These are phyloP conservation scores for Ananas comosus DNA, from an alignment of 176 grass and related monocot genomes.

Conservation along the genomic window DNA sequence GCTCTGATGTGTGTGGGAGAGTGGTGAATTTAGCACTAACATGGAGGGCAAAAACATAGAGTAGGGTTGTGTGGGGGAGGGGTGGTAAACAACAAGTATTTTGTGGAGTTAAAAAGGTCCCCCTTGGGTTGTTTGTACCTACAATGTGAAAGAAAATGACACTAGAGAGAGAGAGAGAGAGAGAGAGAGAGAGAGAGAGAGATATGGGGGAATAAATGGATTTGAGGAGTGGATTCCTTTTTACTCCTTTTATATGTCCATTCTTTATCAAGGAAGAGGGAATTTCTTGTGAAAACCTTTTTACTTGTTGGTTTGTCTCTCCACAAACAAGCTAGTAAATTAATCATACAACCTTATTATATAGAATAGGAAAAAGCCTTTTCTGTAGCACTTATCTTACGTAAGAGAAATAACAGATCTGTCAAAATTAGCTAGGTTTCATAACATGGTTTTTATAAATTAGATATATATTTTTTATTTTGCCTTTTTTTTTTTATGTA, in stretches of 20 bases:
- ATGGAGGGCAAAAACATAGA: not conserved
- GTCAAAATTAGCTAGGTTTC: too few relatives aligned
- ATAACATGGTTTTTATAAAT: too few relatives aligned
- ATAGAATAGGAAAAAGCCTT: too few relatives aligned
- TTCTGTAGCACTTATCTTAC: too few relatives aligned
- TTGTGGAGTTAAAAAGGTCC: not conserved
- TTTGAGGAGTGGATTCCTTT: not conserved
- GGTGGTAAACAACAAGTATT: slow-evolving; percentile 3
- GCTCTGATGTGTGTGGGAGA: not conserved
- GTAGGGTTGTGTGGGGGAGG: not conserved
- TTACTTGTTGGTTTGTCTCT: too few relatives aligned
- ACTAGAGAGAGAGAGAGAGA: not conserved
- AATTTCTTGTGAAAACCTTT: too few relatives aligned
- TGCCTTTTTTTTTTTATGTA: too few relatives aligned
- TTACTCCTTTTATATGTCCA: not conserved
- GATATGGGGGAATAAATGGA: not conserved
- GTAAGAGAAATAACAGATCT: too few relatives aligned
- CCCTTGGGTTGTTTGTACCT: not conserved
- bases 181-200: slow-evolving; percentile 8
- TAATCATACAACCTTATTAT: too few relatives aligned
- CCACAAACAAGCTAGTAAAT: too few relatives aligned
- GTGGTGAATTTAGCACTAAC: not conserved
- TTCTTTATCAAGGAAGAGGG: too few relatives aligned
- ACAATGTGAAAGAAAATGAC: not conserved
- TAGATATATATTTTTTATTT: too few relatives aligned